phyloP scores from a whole-genome alignment of 352 stramenopile genomes.

The Phytophthora vignae region DNA sequence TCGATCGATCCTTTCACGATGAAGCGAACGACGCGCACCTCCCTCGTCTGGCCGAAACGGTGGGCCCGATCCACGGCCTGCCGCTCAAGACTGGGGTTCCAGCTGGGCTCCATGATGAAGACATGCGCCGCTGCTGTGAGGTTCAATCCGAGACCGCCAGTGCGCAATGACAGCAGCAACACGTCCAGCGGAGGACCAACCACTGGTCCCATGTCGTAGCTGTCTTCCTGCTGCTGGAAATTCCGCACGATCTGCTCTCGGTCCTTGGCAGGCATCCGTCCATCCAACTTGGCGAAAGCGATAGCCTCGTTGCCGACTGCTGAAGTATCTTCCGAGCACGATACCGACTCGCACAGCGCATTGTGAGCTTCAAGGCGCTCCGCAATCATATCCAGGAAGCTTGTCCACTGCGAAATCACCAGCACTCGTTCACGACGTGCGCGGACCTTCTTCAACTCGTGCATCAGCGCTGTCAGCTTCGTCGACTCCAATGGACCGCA shows the following conservation, averaged over 20 bases:
- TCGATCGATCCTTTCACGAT: slow-evolving; percentile 92
- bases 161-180: slow-evolving; percentile 90
- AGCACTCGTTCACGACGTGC: slow-evolving; percentile 63
- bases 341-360: slow-evolving; percentile 27
- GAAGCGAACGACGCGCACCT: slow-evolving; percentile 84
- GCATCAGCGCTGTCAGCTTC: slow-evolving; percentile 67
- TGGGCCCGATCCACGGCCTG: slow-evolving; percentile 92
- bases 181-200: slow-evolving; percentile 65
- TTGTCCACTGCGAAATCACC: slow-evolving; percentile 92
- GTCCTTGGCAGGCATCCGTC: slow-evolving; percentile 64
- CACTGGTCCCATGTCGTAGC: slow-evolving; percentile 4
- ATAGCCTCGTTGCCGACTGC: slow-evolving; percentile 30
- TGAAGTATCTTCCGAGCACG: slow-evolving; percentile 21
- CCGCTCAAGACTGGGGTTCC: slow-evolving; percentile 92
- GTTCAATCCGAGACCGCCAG: slow-evolving; percentile 92
- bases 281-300: slow-evolving; percentile 66
- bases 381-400: slow-evolving; percentile 82
- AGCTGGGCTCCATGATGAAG: slow-evolving; percentile 94
- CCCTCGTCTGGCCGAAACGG: slow-evolving; percentile 81
- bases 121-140: slow-evolving; percentile 92
- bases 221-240: slow-evolving; percentile 59
- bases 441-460: slow-evolving; percentile 57
- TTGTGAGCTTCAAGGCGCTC: slow-evolving; percentile 54
- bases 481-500: slow-evolving; percentile 52
- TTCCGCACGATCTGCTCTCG: slow-evolving; percentile 68